Conservation (phyloP, 129 eudicot genomes). For the Ambrosia artemisiifolia region DNA sequence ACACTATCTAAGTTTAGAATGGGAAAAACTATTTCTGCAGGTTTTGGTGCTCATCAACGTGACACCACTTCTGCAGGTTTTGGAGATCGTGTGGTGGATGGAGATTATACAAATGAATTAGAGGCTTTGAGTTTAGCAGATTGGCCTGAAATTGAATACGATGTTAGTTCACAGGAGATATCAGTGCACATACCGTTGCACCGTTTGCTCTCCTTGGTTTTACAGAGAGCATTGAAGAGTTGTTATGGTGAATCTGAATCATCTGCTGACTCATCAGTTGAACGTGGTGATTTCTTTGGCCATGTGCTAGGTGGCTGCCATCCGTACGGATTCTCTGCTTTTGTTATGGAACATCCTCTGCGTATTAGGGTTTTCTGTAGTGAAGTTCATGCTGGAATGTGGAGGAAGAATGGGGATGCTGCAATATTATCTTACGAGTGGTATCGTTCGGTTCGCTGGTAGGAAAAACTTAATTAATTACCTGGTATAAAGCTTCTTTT, state of each 20-base stretch:
- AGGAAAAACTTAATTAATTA: conserved; percentile 24
- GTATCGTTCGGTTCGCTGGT: conserved; percentile 98
- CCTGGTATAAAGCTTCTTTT: not conserved
- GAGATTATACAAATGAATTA: conserved; percentile 46
- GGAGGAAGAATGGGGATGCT: conserved; percentile 96
- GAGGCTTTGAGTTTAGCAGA: conserved; percentile 80
- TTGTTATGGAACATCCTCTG: conserved; percentile 92
- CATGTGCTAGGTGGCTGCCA: conserved; percentile 78
- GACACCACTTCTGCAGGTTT: conserved; percentile 35
- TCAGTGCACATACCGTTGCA: conserved; percentile 92
- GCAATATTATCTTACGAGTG: conserved; percentile 76
- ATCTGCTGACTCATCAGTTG: conserved; percentile 32
- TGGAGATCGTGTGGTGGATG: conserved; percentile 45
- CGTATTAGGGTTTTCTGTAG: conserved; percentile 91
- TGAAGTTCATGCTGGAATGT: conserved; percentile 97
- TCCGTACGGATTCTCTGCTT: conserved; percentile 82
- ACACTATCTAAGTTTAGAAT: conserved; percentile 58
- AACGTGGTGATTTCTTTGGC: conserved; percentile 54
- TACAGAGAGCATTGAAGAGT: conserved; percentile 65
- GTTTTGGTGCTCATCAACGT: conserved; percentile 38
- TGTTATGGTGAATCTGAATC: conserved; percentile 54
- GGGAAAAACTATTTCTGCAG: conserved; percentile 39
- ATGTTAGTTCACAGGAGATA: conserved; percentile 86
- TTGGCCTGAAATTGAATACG: conserved; percentile 82
- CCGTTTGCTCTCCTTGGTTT: conserved; percentile 67